A percentile compares a stretch with the other conserved stretches of the same genome.
Evolutionary conservation across 2,329 filamentous ascomycete species (phyloP).

Genomic region (Didymosphaeria variabile): DNA sequence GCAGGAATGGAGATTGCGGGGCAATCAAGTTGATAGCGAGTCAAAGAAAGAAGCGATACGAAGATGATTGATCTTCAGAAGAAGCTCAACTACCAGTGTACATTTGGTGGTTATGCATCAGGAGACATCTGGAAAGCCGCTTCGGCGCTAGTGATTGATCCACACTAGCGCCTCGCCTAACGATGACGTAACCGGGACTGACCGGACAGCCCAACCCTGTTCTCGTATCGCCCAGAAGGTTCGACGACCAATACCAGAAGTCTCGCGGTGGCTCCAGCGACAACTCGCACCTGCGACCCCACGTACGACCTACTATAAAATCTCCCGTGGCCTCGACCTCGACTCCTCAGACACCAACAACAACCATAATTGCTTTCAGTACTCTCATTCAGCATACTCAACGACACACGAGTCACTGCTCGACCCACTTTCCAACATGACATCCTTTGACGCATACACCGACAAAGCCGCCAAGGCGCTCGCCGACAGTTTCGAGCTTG

Average conservation of each 20-base stretch:
- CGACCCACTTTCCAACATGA: slow-evolving; percentile 63
- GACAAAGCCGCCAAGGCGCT: slow-evolving; percentile 91
- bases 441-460: slow-evolving; percentile 87
- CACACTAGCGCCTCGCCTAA: background rate
- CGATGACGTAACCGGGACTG: slow-evolving; percentile 7
- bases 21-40: background rate
- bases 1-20: background rate
- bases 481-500: slow-evolving; percentile 85
- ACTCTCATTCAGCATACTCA: slow-evolving; percentile 23
- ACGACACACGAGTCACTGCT: slow-evolving; percentile 24
- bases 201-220: slow-evolving; percentile 3
- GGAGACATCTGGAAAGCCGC: background rate
- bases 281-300: background rate
- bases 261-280: background rate
- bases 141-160: background rate
- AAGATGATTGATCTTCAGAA: background rate
- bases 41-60: background rate
- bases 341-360: background rate
- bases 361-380: background rate
- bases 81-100: background rate
- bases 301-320: slow-evolving; percentile 8
- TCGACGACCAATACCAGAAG: slow-evolving; percentile 7
- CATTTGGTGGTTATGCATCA: background rate
- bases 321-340: background rate
- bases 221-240: background rate